Percentiles rank a stretch among this genome's conserved stretches.
Conservation (phyloP, 192 early-diverging fungal species). For the Rhizoclosmatium globosum region DNA sequence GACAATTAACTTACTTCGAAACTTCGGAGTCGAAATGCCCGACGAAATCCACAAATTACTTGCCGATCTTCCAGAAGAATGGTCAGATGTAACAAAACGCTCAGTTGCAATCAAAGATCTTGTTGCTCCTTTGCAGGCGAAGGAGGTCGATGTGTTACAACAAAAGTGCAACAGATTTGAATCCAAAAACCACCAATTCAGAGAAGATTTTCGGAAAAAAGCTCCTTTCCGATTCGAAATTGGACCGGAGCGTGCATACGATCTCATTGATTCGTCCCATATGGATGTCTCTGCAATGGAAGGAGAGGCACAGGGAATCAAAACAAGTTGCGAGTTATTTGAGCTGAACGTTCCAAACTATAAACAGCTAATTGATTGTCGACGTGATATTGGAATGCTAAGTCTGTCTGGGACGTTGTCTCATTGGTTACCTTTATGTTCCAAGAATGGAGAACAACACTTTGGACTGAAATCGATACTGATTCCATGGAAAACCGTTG, state of each 20-base stretch:
- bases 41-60: constrained; percentile 72
- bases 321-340: constrained; percentile 70
- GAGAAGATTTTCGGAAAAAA: constrained; percentile 72
- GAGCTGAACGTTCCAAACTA: constrained; percentile 71
- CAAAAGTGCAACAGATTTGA: constrained; percentile 77
- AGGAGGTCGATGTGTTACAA: constrained; percentile 70
- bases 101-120: constrained; percentile 68
- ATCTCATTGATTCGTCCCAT: constrained; percentile 60
- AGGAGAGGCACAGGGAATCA: constrained; percentile 59
- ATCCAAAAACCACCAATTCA: constrained; percentile 67
- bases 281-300: constrained; percentile 69
- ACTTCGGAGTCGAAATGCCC: constrained; percentile 71
- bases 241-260: constrained; percentile 58
- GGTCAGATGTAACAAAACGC: constrained; percentile 72
- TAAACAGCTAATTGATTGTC: constrained; percentile 64
- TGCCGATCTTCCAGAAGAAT: constrained; percentile 71
- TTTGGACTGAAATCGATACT: constrained; percentile 73
- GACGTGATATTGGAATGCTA: constrained; percentile 69
- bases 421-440: constrained; percentile 70
- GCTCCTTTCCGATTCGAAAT: constrained; percentile 76
- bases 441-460: constrained; percentile 64
- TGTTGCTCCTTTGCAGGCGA: constrained; percentile 70
- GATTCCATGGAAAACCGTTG: constrained; percentile 69
- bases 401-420: constrained; percentile 71
- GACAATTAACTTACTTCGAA: constrained; percentile 67